Base-by-base conservation (phyloP, 805 yeast genomes). In the Torulaspora microellipsoides region DNA sequence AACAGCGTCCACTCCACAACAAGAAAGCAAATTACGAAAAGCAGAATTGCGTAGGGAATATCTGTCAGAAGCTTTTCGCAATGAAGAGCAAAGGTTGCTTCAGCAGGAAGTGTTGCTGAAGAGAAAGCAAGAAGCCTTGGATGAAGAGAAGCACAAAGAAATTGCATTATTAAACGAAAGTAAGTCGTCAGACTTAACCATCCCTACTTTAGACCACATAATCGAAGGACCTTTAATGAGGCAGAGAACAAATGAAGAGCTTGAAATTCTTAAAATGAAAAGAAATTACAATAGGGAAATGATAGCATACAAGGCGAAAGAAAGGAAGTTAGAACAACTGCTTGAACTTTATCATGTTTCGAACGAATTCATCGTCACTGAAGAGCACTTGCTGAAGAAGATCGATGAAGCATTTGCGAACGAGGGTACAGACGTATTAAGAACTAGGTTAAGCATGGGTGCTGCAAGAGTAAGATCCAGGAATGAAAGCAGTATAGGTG, bases 121-220 rank as follows among this genome's bases (percentile, higher is more conserved):
- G 42, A 54, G 54, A 65, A 75, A 63, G 60, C 68, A 58, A 43
- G 51, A 55, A 28, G 51, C 60, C 59, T 55, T 70, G 54, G 64
- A 68, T 52, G 51, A 54, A 29, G 58, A 67, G 34, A 72, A 64
- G 15, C 60, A 59, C 51, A 66, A 60, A 48, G 62, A 60, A 36
- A 53, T 62, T 41, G 58, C 55, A 27, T 38, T 48, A 23, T 32
- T 59, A 15, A 48, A 57, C 23, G 45, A 55, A 31, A 40, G 40
- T 12, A 62, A 53, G 33, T 48, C 64, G 5, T 64, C 68, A 20
- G 69, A 71, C 55, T 74, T 83, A 56, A 86, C 95, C 1, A 70
- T 87, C 39, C 96, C 96, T 36, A 84, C 95, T 1, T 70, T 89
- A 45, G 88, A 83, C 55, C 72, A 75, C 31, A 72, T 80, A 50